Conservation (phyloP, 192 early-diverging fungal genomes). For the Piromyces sp. region DNA sequence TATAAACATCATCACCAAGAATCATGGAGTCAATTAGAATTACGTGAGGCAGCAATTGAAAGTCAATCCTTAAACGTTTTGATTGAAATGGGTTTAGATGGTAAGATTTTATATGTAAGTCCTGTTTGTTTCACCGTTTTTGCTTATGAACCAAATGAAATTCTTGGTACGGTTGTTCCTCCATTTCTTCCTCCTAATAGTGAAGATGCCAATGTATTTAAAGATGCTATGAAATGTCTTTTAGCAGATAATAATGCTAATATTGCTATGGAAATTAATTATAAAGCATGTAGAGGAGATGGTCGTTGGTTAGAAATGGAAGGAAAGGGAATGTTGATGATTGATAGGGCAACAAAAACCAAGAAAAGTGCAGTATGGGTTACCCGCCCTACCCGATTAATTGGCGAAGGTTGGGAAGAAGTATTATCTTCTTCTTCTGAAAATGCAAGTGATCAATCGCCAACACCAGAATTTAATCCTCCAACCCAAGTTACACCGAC, state of each 20-base stretch:
- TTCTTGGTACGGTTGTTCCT: slow-evolving; percentile 22
- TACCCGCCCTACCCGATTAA: slow-evolving; percentile 32
- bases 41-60: slow-evolving; percentile 41
- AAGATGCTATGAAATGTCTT: slow-evolving; percentile 30
- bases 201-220: slow-evolving; percentile 39
- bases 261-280: slow-evolving; percentile 49
- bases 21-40: slow-evolving; percentile 14
- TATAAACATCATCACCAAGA: slow-evolving; percentile 5
- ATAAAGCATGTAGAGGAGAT: slow-evolving; percentile 26
- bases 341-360: slow-evolving; percentile 41
- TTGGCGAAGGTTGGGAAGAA: slow-evolving; percentile 24
- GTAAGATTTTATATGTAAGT: slow-evolving; percentile 39
- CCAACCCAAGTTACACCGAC: background rate
- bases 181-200: slow-evolving; percentile 29
- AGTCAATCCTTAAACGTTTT: slow-evolving; percentile 55
- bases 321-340: slow-evolving; percentile 70
- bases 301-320: slow-evolving; percentile 49
- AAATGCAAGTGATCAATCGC: background rate
- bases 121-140: slow-evolving; percentile 50
- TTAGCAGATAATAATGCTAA: slow-evolving; percentile 23
- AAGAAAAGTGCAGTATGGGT: slow-evolving; percentile 65
- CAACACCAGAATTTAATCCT: background rate
- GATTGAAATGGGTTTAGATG: slow-evolving; percentile 53
- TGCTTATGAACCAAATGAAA: slow-evolving; percentile 32
- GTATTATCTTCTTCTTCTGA: background rate